Conservation (phyloP, 2,329 filamentous ascomycete species). For the Colletotrichum salicis region DNA sequence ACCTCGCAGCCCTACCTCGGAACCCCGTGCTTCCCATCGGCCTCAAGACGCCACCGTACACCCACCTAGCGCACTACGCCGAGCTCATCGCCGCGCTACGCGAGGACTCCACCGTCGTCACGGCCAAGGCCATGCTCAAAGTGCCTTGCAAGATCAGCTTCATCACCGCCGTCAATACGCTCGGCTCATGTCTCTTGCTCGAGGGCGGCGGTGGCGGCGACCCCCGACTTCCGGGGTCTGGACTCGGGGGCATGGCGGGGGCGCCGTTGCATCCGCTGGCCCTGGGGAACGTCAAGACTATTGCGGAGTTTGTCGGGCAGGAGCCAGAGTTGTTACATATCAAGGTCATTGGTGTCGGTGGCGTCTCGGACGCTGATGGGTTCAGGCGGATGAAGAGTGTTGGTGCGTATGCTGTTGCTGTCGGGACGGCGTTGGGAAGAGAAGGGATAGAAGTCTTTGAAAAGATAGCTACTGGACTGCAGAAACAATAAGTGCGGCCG, state of each 20-base stretch:
- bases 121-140: slow-evolving; percentile 26
- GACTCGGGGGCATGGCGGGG: slow-evolving; percentile 78
- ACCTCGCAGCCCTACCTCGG: slow-evolving; percentile 60
- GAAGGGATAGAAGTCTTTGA: slow-evolving; percentile 72
- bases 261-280: slow-evolving; percentile 78
- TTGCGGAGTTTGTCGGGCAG: slow-evolving; percentile 69
- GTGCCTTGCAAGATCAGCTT: slow-evolving; percentile 61
- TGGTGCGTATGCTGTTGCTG: slow-evolving; percentile 73
- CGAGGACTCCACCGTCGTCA: slow-evolving; percentile 29
- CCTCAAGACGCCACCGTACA: slow-evolving; percentile 82
- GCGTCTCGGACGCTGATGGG: slow-evolving; percentile 72
- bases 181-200: slow-evolving; percentile 75
- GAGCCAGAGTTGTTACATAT: slow-evolving; percentile 61
- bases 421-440: slow-evolving; percentile 75
- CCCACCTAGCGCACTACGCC: slow-evolving; percentile 73
- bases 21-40: slow-evolving; percentile 59
- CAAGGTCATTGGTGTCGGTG: slow-evolving; percentile 76
- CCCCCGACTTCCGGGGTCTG: slow-evolving; percentile 60
- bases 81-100: slow-evolving; percentile 64
- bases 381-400: slow-evolving; percentile 73
- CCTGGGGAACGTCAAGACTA: slow-evolving; percentile 77
- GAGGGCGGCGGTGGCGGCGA: slow-evolving; percentile 36
- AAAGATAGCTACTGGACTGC: slow-evolving; percentile 55
- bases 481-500: slow-evolving; percentile 9
- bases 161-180: slow-evolving; percentile 78